Base-by-base conservation (phyloP, 495 filamentous ascomycete species). In the Penicillium roqueforti region DNA sequence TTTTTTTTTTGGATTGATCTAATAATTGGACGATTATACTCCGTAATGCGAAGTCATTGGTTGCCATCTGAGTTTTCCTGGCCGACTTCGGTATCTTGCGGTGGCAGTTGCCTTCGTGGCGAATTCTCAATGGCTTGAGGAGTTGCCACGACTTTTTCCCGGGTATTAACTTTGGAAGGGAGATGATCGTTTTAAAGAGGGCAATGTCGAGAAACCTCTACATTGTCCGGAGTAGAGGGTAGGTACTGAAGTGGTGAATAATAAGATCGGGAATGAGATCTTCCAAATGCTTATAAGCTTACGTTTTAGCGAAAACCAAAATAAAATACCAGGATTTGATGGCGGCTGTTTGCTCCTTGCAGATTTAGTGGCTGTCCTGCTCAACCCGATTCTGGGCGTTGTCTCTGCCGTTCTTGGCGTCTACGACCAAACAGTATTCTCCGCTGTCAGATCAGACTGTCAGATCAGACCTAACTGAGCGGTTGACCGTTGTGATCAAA, bases 51-150 rank as follows among this genome's bases (percentile, higher is more conserved):
- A 10, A 16, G 41, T 44, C n/a, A 45, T 10, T 50, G 36, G 34
- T 29, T 40, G 23, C n/a, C 36, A 38, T 11, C 25, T 29, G 34
- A 31, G 26, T 28, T 6, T 19, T 7, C 19, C 6, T 42, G 23
- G 10, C 10, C 28, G 28, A 13, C n/a, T 26, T 49, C 4, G 25
- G 47, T 36, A 50, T 38, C 22, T 39, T 50, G 47, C 47, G 47
- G 47, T 39, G 28, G 47, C 13, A 23, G 13, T 52, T 42, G 50
- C 14, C 25, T 32, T 52, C 50, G 50, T 52, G 50, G 50, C 50
- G 29, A 44, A 43, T 44, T 20, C 20, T 28, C 29, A 52, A 52
- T 52, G 50, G 50, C 39, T 42, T 23, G 45, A 31, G 9, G 45
- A 31, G 28, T 31, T 10, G 28, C 31, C 46, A 34, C 29, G 11